These are phyloP conservation scores for Lachnellula cervina DNA, from an alignment of 2,329 filamentous ascomycete genomes.

Conservation along the genomic window DNA sequence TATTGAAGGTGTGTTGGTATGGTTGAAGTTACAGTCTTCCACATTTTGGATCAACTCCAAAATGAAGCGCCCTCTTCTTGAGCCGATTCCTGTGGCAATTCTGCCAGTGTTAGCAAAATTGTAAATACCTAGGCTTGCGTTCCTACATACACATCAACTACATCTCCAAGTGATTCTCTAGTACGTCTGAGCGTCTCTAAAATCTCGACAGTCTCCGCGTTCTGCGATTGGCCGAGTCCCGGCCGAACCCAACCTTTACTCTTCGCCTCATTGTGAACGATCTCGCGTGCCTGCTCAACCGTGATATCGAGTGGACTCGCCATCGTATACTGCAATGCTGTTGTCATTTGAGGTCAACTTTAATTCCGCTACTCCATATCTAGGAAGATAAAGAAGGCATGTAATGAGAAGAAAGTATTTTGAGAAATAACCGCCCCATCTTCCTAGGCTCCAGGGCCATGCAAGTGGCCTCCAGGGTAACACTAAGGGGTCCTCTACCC, in stretches of 20 bases:
- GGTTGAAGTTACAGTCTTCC: constrained; percentile 42
- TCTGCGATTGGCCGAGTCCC: not conserved
- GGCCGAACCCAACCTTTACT: not conserved
- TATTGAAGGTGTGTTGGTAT: constrained; percentile 14
- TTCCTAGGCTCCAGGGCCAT: no score
- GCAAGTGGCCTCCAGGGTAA: no score
- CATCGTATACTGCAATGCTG: not conserved
- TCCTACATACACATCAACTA: not conserved
- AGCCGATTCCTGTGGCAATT: not conserved
- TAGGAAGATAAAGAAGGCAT: no score
- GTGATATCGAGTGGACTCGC: not conserved
- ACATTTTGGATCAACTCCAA: constrained; percentile 52
- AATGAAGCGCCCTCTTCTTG: constrained; percentile 37
- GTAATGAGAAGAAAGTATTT: no score
- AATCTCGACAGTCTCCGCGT: not conserved
- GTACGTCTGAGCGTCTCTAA: not conserved
- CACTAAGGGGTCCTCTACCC: no score
- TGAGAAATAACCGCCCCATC: no score
- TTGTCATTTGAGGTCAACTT: no score
- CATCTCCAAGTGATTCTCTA: not conserved
- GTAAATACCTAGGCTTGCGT: no score
- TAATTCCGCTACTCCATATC: no score
- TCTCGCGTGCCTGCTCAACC: not conserved
- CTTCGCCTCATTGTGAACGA: not conserved
- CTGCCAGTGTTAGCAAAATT: not conserved